These are phyloP conservation scores for Epichloe hybrida DNA, from an alignment of 2,329 filamentous ascomycete species.

Conservation along the genomic window DNA sequence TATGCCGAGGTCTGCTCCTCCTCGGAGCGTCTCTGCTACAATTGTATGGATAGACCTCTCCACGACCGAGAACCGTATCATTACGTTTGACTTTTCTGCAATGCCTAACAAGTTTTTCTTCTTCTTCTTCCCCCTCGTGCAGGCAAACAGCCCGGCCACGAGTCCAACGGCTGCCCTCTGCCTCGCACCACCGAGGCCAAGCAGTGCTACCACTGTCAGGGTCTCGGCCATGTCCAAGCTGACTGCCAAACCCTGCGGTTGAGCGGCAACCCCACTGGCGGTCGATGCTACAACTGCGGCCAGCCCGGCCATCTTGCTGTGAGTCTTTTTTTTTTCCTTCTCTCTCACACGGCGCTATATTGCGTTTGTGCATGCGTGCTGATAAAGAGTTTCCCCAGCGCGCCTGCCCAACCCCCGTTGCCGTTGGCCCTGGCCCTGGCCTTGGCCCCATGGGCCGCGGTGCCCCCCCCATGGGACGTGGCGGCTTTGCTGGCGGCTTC, in stretches of 20 bases:
- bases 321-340: conserved; percentile 19
- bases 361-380: conserved; percentile 2
- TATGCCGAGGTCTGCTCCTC: conserved; percentile 89
- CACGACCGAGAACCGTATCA: background rate
- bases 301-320: conserved; percentile 85
- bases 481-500: conserved; percentile 32
- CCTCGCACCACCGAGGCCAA: conserved; percentile 96
- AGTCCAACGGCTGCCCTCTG: conserved; percentile 94
- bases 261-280: conserved; percentile 67
- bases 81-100: background rate
- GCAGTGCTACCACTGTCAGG: conserved; percentile 99
- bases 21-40: conserved; percentile 97
- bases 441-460: conserved; percentile 49
- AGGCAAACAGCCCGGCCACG: conserved; percentile 86
- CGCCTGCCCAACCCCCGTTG: conserved; percentile 57
- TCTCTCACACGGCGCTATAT: background rate
- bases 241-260: conserved; percentile 95
- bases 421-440: conserved; percentile 35
- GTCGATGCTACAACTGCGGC: conserved; percentile 94
- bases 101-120: background rate
- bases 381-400: conserved; percentile 35
- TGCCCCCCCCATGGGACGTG: conserved; percentile 49
- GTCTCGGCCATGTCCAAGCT: conserved; percentile 93
- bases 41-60: conserved; percentile 53
- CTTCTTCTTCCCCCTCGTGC: background rate